phyloP scores from a whole-genome alignment of 345 rosid species.

The Salix caprea region DNA sequence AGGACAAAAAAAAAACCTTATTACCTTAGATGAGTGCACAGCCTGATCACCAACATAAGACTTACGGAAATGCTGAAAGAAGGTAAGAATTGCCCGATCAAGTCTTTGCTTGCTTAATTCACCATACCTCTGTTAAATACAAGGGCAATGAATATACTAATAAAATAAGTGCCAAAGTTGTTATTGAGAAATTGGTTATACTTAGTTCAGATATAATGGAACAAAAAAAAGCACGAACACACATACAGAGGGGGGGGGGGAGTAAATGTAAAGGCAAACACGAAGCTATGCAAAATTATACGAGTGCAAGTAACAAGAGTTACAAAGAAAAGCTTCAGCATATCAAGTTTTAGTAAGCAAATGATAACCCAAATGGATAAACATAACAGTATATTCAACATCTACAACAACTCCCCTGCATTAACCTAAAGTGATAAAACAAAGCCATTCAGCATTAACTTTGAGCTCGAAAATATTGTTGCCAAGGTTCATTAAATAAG shows the following conservation, averaged over 20 bases:
- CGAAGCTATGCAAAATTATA: not conserved
- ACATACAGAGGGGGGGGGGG: too few relatives aligned
- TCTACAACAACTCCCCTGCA: not conserved
- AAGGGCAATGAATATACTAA: not conserved
- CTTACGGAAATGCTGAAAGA: slow-evolving; percentile 97
- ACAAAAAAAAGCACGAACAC: not conserved
- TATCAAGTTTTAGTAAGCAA: not conserved
- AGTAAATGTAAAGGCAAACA: not conserved
- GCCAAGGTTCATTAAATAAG: not conserved
- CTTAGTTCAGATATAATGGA: not conserved
- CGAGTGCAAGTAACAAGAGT: not conserved
- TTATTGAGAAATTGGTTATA: not conserved
- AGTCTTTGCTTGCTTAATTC: slow-evolving; percentile 93
- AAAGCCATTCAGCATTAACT: not conserved
- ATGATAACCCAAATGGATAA: not conserved
- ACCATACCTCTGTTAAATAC: slow-evolving; percentile 69
- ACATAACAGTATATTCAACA: not conserved
- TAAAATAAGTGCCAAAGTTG: not conserved
- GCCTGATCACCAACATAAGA: slow-evolving; percentile 99
- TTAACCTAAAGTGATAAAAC: not conserved
- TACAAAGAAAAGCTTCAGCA: not conserved
- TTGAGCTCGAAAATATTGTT: not conserved
- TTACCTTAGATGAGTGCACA: slow-evolving; percentile 96
- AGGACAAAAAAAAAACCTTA: slow-evolving; percentile 10
- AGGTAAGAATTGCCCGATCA: slow-evolving; percentile 92